Evolutionary conservation across 176 grass and related monocot species (phyloP).

Genomic region (Rhynchospora breviuscula): DNA sequence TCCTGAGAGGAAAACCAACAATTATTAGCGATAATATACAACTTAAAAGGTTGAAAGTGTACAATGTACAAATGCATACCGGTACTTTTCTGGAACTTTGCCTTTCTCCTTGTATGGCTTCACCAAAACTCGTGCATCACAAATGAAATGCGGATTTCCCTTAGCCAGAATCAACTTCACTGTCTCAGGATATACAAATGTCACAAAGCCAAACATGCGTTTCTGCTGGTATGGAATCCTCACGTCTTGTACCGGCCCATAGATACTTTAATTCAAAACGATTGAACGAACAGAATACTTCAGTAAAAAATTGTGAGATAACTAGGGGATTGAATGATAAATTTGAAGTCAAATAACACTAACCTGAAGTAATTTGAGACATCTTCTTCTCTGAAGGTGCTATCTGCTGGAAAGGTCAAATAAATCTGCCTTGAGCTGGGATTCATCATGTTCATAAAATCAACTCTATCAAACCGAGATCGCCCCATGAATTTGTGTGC

Average conservation of each 20-base stretch:
- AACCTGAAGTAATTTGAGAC: conserved; percentile 99
- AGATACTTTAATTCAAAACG: conserved; percentile 51
- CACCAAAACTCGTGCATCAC: conserved; percentile 83
- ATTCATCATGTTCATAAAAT: conserved; percentile 71
- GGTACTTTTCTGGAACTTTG: conserved; percentile 93
- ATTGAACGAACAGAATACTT: neutral
- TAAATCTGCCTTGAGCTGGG: conserved; percentile 90
- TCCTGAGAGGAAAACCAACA: conserved; percentile 36
- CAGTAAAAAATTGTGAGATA: neutral
- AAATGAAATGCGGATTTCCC: conserved; percentile 93
- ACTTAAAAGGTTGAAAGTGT: neutral
- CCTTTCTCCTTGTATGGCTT: conserved; percentile 98
- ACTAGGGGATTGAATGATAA: neutral
- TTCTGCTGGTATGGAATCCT: conserved; percentile 98
- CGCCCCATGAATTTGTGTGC: conserved; percentile 78
- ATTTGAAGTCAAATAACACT: neutral
- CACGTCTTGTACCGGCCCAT: conserved; percentile 92
- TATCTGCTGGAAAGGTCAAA: conserved; percentile 97
- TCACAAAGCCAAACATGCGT: conserved; percentile 98
- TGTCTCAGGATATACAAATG: conserved; percentile 90
- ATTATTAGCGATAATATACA: neutral
- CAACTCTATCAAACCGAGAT: conserved; percentile 45
- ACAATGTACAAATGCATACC: conserved; percentile 29
- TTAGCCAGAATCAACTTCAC: conserved; percentile 92
- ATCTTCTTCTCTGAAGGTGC: conserved; percentile 94